Percentiles rank a stretch among this genome's conserved stretches.
phyloP scores from a whole-genome alignment of 148 eudicot genomes.

The Rhododendron molle region DNA sequence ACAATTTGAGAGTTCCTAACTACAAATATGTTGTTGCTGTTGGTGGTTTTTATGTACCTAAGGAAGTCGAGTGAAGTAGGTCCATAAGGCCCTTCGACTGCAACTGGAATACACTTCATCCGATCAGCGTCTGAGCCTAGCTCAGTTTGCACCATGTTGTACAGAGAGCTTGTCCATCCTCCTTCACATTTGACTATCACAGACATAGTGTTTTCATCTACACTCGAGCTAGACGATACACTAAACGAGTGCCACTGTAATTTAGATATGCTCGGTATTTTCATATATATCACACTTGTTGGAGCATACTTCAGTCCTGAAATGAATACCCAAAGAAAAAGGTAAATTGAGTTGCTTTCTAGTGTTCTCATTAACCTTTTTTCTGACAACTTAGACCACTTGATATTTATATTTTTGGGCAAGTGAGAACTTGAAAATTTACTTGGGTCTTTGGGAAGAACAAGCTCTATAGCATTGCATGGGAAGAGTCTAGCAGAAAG shows the following conservation, averaged over 20 bases:
- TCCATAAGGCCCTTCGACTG: conserved; percentile 89
- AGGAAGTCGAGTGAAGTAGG: conserved; percentile 57
- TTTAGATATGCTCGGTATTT: conserved; percentile 70
- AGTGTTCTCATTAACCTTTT: background rate
- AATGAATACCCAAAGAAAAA: background rate
- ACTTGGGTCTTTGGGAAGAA: conserved; percentile 78
- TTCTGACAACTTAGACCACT: background rate
- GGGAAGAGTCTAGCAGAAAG: conserved; percentile 70
- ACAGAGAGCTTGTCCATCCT: conserved; percentile 65
- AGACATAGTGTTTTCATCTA: conserved; percentile 54
- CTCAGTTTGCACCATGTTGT: conserved; percentile 32
- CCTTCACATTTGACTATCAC: conserved; percentile 76
- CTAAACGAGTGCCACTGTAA: conserved; percentile 88
- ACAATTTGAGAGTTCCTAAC: background rate
- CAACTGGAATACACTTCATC: conserved; percentile 42
- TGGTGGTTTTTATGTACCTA: conserved; percentile 30
- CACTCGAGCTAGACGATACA: conserved; percentile 59
- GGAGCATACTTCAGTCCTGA: conserved; percentile 68
- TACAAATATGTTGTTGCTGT: background rate
- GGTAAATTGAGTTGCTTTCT: background rate
- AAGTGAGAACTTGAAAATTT: conserved; percentile 14
- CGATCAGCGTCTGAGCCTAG: conserved; percentile 20
- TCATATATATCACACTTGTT: conserved; percentile 69
- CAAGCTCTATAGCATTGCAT: conserved; percentile 57
- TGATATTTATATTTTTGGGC: background rate